These are phyloP conservation scores for Aspergillus cejpii DNA, from an alignment of 2,329 filamentous ascomycete species.

Conservation along the genomic window DNA sequence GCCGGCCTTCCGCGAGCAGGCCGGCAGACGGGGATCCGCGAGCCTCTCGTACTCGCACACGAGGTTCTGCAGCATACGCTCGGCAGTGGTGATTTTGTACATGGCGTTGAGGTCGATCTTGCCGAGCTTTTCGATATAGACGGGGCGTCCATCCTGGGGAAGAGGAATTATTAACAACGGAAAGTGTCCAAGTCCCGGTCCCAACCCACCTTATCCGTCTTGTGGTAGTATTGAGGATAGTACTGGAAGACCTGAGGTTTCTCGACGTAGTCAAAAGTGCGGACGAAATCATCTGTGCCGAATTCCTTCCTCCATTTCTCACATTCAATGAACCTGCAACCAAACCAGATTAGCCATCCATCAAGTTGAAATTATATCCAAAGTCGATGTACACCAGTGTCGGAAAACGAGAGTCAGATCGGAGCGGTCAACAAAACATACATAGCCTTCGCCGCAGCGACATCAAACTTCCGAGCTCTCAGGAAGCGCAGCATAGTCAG, in stretches of 20 bases:
- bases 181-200: too few species aligned
- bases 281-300: slow-evolving; percentile 72
- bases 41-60: slow-evolving; percentile 97
- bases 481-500: slow-evolving; percentile 89
- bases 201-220: slow-evolving; percentile 50
- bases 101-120: slow-evolving; percentile 85
- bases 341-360: not conserved
- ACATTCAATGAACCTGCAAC: slow-evolving; percentile 72
- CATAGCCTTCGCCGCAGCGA: slow-evolving; percentile 78
- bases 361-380: not conserved
- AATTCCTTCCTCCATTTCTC: slow-evolving; percentile 89
- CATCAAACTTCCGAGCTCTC: slow-evolving; percentile 90
- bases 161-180: too few species aligned
- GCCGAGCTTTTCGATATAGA: slow-evolving; percentile 95
- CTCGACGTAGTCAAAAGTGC: slow-evolving; percentile 79
- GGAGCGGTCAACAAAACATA: slow-evolving; percentile 44
- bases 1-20: slow-evolving; percentile 86
- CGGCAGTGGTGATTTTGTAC: slow-evolving; percentile 84
- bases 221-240: slow-evolving; percentile 99
- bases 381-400: too few species aligned
- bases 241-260: slow-evolving; percentile 76
- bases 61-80: slow-evolving; percentile 94
- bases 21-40: slow-evolving; percentile 83
- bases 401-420: too few species aligned
- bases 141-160: slow-evolving; percentile 68